Conservation (phyloP, 768 basidiomycete species). For the Tylopilus vinaceipallidus region DNA sequence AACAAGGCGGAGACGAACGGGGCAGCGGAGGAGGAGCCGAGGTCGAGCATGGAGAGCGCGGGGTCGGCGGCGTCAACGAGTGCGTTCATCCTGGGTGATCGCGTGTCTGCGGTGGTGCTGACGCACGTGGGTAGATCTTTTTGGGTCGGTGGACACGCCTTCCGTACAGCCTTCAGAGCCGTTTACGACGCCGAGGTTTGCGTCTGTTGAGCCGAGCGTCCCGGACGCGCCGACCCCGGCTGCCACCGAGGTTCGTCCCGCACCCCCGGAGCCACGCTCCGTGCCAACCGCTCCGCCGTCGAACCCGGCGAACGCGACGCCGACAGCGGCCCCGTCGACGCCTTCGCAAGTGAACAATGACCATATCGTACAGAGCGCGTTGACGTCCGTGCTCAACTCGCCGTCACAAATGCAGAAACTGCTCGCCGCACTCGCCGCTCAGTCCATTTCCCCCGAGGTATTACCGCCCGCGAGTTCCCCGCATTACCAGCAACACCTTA, state of each 20-base stretch:
- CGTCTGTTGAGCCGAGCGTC: constrained; percentile 26
- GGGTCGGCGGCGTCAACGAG: constrained; percentile 16
- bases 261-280: constrained; percentile 16
- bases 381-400: constrained; percentile 49
- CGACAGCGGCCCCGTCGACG: constrained; percentile 8
- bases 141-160: constrained; percentile 49
- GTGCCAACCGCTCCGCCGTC: constrained; percentile 11
- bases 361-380: constrained; percentile 45
- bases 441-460: constrained; percentile 23
- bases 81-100: background rate
- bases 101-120: constrained; percentile 3
- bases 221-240: constrained; percentile 16
- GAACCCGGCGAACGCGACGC: constrained; percentile 10
- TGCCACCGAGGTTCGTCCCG: constrained; percentile 9
- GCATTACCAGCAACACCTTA: constrained; percentile 22
- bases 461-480: constrained; percentile 18
- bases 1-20: constrained; percentile 37
- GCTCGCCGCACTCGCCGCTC: constrained; percentile 41
- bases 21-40: constrained; percentile 41
- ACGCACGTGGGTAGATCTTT: constrained; percentile 33
- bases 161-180: constrained; percentile 36
- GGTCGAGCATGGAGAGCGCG: constrained; percentile 29
- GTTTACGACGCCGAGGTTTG: constrained; percentile 23
- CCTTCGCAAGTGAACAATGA: constrained; percentile 36
- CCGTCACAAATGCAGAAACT: constrained; percentile 60